Conservation (phyloP, 495 filamentous ascomycete species). For the Penicillium coprophilum region DNA sequence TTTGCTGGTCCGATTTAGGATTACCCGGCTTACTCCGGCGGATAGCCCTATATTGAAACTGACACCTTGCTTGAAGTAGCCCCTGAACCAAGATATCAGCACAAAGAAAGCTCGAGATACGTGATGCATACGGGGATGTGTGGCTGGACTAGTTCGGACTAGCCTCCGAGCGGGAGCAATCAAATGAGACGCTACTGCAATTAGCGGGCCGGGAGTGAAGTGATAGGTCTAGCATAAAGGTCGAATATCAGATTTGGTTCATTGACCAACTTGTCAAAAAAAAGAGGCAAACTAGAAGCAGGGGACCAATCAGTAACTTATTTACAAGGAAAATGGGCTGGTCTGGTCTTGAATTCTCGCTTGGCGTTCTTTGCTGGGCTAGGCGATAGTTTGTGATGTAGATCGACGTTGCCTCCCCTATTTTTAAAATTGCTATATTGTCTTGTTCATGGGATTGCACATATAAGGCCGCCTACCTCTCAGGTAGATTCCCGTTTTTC, state of each 20-base stretch:
- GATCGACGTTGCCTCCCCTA: slow-evolving; percentile 4
- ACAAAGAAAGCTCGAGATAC: background rate
- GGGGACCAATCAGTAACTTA: background rate
- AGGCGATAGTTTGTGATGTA: background rate
- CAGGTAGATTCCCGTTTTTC: background rate
- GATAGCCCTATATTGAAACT: slow-evolving; percentile 2
- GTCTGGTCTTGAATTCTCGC: background rate
- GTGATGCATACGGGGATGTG: background rate
- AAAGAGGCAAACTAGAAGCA: background rate
- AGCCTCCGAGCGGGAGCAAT: background rate
- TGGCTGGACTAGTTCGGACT: slow-evolving; percentile 2
- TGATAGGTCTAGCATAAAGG: background rate
- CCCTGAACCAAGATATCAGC: slow-evolving; percentile 5
- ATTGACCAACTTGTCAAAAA: background rate
- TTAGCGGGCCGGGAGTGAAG: background rate
- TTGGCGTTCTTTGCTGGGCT: background rate
- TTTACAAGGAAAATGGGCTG: background rate
- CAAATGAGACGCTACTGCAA: background rate
- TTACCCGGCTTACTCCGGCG: background rate
- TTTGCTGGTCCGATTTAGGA: background rate
- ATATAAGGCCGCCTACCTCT: slow-evolving; percentile 2
- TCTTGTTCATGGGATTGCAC: background rate
- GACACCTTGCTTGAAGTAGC: background rate
- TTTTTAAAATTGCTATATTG: slow-evolving; percentile 1
- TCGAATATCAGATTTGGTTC: background rate